Conservation (phyloP, 768 basidiomycete species). For the Artomyces pyxidatus region DNA sequence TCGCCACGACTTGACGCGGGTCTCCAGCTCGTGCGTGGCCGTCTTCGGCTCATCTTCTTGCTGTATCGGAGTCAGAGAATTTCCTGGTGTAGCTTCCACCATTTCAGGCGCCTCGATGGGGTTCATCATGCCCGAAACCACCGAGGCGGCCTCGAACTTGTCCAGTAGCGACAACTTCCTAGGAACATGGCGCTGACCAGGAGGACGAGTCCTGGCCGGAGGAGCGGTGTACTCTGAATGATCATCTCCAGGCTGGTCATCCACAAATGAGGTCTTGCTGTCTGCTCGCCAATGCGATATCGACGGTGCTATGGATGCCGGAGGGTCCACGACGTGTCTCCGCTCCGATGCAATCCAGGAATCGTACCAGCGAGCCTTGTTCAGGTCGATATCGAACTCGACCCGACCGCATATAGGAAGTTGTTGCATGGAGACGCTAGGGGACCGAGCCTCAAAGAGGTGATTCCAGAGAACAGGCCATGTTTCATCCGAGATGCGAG, state of each 20-base stretch:
- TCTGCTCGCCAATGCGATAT: conserved; percentile 46
- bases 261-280: conserved; percentile 39
- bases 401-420: conserved; percentile 68
- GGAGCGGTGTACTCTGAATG: conserved; percentile 18
- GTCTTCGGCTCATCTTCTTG: conserved; percentile 53
- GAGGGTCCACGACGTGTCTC: conserved; percentile 34
- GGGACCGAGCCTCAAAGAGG: conserved; percentile 37
- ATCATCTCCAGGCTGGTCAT: conserved; percentile 31
- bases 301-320: conserved; percentile 35
- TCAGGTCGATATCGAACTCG: conserved; percentile 80
- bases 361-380: conserved; percentile 71
- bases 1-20: conserved; percentile 60
- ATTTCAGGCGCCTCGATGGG: neutral
- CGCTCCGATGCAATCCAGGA: conserved; percentile 52
- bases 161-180: conserved; percentile 65
- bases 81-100: conserved; percentile 15
- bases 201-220: conserved; percentile 21
- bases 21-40: conserved; percentile 44
- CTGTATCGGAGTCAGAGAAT: conserved; percentile 48
- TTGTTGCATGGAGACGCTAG: conserved; percentile 25
- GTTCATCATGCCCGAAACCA: conserved; percentile 23
- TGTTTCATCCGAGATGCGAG: conserved; percentile 69
- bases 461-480: conserved; percentile 71
- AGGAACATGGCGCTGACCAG: conserved; percentile 44
- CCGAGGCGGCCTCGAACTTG: conserved; percentile 41